Conservation (phyloP, 2,329 filamentous ascomycete species). For the Aspergillus aculeatinus region DNA sequence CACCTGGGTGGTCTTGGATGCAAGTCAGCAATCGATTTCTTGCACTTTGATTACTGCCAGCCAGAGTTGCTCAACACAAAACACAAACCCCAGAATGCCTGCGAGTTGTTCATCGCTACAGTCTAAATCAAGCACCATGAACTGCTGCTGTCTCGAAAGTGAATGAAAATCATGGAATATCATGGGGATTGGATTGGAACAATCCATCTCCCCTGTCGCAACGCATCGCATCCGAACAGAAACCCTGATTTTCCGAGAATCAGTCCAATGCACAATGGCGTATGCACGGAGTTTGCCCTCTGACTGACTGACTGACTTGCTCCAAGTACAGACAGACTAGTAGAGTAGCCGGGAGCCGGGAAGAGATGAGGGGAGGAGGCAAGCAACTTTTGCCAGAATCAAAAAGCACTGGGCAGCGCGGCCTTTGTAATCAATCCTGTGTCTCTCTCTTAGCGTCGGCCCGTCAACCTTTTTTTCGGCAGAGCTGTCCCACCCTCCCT, state of each 20-base stretch:
- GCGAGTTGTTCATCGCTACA: neutral
- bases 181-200: too few relatives aligned
- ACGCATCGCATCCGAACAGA: conserved; percentile 1
- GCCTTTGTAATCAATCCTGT: conserved; percentile 7
- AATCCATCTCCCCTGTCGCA: neutral
- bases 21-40: neutral
- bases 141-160: neutral
- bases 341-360: conserved; percentile 13
- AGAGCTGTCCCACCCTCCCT: conserved; percentile 16
- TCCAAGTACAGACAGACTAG: neutral
- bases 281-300: conserved; percentile 11
- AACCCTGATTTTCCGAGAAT: neutral
- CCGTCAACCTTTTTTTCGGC: conserved; percentile 15
- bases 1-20: neutral
- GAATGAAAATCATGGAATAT: too few relatives aligned
- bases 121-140: neutral
- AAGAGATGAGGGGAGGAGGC: conserved; percentile 1
- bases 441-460: conserved; percentile 17
- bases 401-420: conserved; percentile 1
- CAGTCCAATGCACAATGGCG: conserved; percentile 20
- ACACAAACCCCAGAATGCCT: neutral
- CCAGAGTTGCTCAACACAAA: too few relatives aligned
- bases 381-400: neutral
- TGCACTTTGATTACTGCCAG: too few relatives aligned
- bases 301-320: neutral